phyloP scores from a whole-genome alignment of 768 basidiomycete species.

The Scleroderma bovista region DNA sequence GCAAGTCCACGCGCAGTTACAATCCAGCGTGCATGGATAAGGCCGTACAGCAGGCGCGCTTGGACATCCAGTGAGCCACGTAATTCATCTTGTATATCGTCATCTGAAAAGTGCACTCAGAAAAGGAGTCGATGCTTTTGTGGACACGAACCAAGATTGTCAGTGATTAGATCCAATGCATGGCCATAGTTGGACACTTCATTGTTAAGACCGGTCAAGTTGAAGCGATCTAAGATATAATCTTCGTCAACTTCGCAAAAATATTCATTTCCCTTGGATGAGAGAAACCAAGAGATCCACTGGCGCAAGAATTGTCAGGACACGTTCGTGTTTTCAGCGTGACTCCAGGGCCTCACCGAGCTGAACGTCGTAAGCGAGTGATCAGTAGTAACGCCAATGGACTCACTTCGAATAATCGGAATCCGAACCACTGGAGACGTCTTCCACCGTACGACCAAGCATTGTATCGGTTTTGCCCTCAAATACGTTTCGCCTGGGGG shows the following conservation, averaged over 20 bases:
- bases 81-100: constrained; percentile 90
- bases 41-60: constrained; percentile 88
- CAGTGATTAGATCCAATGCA: constrained; percentile 93
- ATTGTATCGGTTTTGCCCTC: constrained; percentile 24
- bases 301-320: constrained; percentile 27
- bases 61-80: constrained; percentile 90
- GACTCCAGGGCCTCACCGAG: constrained; percentile 20
- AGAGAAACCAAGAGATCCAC: constrained; percentile 99
- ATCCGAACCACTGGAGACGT: constrained; percentile 87
- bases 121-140: background rate
- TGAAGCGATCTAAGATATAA: constrained; percentile 97
- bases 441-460: constrained; percentile 60
- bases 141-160: constrained; percentile 74
- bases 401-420: constrained; percentile 93
- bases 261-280: constrained; percentile 98
- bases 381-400: background rate
- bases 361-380: constrained; percentile 16
- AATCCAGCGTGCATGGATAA: constrained; percentile 97
- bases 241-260: constrained; percentile 99
- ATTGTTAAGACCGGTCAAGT: constrained; percentile 93
- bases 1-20: constrained; percentile 88
- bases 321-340: constrained; percentile 3
- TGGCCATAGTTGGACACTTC: constrained; percentile 94
- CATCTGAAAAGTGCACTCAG: constrained; percentile 47
- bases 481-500: constrained; percentile 6